phyloP scores from a whole-genome alignment of 176 grass and related monocot genomes.

The Carex pumila region DNA sequence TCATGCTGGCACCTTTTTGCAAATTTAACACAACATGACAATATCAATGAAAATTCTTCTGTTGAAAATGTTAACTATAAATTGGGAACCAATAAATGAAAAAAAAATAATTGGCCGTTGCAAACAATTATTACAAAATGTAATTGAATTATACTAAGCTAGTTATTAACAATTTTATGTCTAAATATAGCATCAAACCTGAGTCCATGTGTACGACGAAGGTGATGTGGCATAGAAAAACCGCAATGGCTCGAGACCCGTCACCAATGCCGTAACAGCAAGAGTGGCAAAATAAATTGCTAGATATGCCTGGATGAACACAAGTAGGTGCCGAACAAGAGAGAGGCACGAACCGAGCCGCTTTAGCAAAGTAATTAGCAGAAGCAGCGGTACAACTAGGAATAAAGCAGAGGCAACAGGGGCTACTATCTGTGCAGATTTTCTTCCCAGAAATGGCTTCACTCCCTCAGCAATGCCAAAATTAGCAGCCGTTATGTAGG shows the following conservation, averaged over 20 bases:
- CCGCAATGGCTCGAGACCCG: conserved; percentile 79
- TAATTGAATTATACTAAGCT: not conserved
- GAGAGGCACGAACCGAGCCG: conserved; percentile 65
- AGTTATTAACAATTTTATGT: not conserved
- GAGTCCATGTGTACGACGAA: conserved; percentile 78
- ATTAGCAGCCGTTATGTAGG: conserved; percentile 85
- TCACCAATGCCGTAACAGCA: conserved; percentile 52
- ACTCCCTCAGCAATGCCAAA: conserved; percentile 57
- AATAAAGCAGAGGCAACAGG: conserved; percentile 45
- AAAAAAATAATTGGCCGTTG: not conserved
- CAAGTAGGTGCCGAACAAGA: conserved; percentile 54
- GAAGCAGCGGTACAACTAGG: conserved; percentile 54
- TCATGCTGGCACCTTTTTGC: not conserved
- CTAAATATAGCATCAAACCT: conserved; percentile 27
- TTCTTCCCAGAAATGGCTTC: conserved; percentile 54
- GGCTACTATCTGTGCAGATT: conserved; percentile 48
- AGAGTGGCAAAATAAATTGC: conserved; percentile 98
- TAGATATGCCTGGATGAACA: conserved; percentile 90
- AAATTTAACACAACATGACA: not conserved
- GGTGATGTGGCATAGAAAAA: conserved; percentile 95
- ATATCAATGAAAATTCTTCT: not conserved
- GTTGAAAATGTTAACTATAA: not conserved
- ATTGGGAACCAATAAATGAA: not conserved
- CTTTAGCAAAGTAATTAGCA: conserved; percentile 60
- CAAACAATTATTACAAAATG: not conserved